Conservation (phyloP, 768 basidiomycete genomes). For the Boletus subcaerulescens region DNA sequence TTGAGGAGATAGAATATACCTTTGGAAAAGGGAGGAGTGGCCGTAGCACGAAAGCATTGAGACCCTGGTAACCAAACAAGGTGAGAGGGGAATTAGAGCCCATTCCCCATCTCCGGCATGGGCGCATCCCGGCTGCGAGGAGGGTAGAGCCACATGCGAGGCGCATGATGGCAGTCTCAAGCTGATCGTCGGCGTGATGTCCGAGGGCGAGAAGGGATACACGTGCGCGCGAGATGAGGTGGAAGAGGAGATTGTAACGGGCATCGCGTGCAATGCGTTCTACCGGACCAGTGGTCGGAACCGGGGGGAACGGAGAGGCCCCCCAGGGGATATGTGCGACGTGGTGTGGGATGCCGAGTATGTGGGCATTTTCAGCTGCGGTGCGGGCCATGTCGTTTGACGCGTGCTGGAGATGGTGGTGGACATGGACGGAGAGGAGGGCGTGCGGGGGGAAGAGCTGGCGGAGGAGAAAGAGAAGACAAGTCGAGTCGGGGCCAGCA, state of each 20-base stretch:
- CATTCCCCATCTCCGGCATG: constrained; percentile 77
- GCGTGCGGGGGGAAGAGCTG: constrained; percentile 36
- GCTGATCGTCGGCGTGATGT: constrained; percentile 82
- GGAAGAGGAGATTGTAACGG: constrained; percentile 52
- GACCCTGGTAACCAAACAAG: constrained; percentile 52
- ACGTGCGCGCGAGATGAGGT: constrained; percentile 39
- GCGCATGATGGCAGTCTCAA: constrained; percentile 78
- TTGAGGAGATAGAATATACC: constrained; percentile 37
- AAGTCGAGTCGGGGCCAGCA: constrained; percentile 81
- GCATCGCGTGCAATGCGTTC: constrained; percentile 59
- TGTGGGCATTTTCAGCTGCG: constrained; percentile 42
- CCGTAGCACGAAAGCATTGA: constrained; percentile 67
- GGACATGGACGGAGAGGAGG: constrained; percentile 57
- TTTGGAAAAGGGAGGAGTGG: constrained; percentile 69
- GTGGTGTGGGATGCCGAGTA: constrained; percentile 45
- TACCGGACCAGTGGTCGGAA: constrained; percentile 42
- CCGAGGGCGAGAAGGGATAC: constrained; percentile 55
- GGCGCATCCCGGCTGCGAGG: constrained; percentile 66
- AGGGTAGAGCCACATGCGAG: constrained; percentile 53
- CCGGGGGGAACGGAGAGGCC: constrained; percentile 44
- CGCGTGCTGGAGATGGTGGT: constrained; percentile 64
- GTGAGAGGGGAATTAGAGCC: constrained; percentile 40
- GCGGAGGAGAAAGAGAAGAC: constrained; percentile 67
- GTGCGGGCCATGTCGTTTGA: constrained; percentile 54
- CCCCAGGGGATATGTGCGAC: constrained; percentile 58